Evolutionary conservation across 2,329 filamentous ascomycete species (phyloP).

Genomic region (Fusarium sp.): DNA sequence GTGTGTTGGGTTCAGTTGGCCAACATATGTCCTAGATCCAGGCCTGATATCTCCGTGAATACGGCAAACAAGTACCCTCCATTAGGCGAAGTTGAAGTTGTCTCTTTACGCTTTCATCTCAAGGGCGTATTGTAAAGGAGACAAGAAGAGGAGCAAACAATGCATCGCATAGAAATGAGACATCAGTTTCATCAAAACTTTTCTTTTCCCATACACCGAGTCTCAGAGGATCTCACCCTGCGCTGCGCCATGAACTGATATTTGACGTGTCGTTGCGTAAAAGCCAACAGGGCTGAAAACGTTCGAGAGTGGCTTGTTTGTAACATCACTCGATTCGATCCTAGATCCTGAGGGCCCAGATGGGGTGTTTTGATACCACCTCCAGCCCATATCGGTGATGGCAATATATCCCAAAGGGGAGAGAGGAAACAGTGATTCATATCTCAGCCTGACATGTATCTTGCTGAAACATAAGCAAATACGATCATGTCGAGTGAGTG

Average conservation of each 20-base stretch:
- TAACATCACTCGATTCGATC: slow-evolving; percentile 27
- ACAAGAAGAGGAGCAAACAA: slow-evolving; percentile 4
- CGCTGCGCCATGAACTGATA: slow-evolving; percentile 20
- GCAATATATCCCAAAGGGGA: not conserved
- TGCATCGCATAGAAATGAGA: slow-evolving; percentile 1
- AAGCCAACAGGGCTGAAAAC: slow-evolving; percentile 29
- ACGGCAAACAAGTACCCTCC: not conserved
- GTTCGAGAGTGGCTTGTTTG: not conserved
- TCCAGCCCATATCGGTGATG: not conserved
- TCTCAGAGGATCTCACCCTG: not conserved
- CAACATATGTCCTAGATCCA: not conserved
- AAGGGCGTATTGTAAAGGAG: not conserved
- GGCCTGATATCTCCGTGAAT: not conserved
- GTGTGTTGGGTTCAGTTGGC: slow-evolving; percentile 4
- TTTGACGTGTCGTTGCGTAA: slow-evolving; percentile 30
- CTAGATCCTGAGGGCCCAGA: slow-evolving; percentile 22
- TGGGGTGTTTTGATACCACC: slow-evolving; percentile 11
- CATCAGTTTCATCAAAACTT: not conserved
- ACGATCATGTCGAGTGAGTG: not conserved
- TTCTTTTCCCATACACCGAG: not conserved
- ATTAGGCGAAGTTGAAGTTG: slow-evolving; percentile 9
- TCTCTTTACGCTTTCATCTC: slow-evolving; percentile 16
- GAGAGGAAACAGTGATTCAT: slow-evolving; percentile 6
- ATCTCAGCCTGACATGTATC: not conserved
- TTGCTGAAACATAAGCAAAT: slow-evolving; percentile 1